Conservation (phyloP, 2,329 filamentous ascomycete species). For the Helminthosporium solani region DNA sequence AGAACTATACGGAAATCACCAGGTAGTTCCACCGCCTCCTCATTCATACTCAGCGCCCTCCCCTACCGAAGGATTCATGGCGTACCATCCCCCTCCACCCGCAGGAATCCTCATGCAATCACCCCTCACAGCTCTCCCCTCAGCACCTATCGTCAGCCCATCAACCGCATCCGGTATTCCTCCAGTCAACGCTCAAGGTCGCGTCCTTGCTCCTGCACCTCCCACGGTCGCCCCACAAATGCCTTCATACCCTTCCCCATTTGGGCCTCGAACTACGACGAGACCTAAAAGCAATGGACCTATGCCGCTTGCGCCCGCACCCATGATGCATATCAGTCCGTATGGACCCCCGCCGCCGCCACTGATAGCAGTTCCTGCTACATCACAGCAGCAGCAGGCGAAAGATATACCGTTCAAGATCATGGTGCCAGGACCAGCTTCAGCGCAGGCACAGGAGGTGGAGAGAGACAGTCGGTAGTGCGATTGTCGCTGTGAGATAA, state of each 20-base stretch:
- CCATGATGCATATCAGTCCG: conserved; percentile 29
- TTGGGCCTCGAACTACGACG: conserved; percentile 15
- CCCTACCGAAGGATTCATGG: conserved; percentile 22
- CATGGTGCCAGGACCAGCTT: conserved; percentile 30
- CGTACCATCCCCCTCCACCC: conserved; percentile 19
- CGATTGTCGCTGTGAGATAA: background rate
- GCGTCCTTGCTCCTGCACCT: conserved; percentile 29
- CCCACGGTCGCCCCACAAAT: background rate
- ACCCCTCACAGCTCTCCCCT: conserved; percentile 26
- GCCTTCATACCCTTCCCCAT: background rate
- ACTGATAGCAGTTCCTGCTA: conserved; percentile 33
- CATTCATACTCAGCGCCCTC: conserved; percentile 22
- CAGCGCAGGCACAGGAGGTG: conserved; percentile 10
- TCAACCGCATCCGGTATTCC: background rate
- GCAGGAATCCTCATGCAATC: conserved; percentile 30
- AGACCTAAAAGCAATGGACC: conserved; percentile 14
- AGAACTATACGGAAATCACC: conserved; percentile 18
- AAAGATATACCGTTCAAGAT: conserved; percentile 35
- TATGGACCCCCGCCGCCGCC: conserved; percentile 29
- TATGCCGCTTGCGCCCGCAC: background rate
- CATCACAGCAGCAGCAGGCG: conserved; percentile 1
- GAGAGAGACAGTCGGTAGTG: conserved; percentile 30
- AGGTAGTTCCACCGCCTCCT: conserved; percentile 21
- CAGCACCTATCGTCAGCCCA: conserved; percentile 3
- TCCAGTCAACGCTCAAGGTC: conserved; percentile 7